A percentile compares a stretch with the other conserved stretches of the same genome.
These are phyloP conservation scores for Erysimum pusillum DNA, from an alignment of 441 rosid species.

Conservation along the genomic window DNA sequence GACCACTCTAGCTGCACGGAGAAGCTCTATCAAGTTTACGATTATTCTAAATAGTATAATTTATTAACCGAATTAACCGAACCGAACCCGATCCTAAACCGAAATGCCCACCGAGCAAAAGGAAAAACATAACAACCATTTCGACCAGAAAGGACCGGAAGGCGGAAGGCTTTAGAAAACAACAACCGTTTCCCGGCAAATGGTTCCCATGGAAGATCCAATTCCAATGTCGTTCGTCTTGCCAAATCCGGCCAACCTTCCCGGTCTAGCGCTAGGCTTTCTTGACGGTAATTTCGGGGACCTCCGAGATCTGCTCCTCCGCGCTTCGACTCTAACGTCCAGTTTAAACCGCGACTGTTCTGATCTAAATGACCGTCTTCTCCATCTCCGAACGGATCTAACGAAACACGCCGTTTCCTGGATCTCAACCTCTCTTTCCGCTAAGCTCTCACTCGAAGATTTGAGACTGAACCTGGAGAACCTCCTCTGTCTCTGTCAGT, in stretches of 20 bases:
- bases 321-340: conserved; percentile 52
- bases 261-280: conserved; percentile 42
- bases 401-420: conserved; percentile 66
- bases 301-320: conserved; percentile 54
- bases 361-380: conserved; percentile 52
- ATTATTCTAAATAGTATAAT: too few species aligned
- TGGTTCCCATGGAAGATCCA: conserved; percentile 42
- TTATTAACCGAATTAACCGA: too few species aligned
- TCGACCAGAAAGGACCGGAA: background rate
- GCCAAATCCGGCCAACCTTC: conserved; percentile 50
- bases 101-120: too few species aligned
- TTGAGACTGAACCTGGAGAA: conserved; percentile 54
- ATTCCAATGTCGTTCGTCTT: conserved; percentile 44
- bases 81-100: too few species aligned
- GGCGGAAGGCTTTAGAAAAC: background rate
- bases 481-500: conserved; percentile 55
- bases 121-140: background rate
- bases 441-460: conserved; percentile 58
- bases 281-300: conserved; percentile 58
- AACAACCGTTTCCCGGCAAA: conserved; percentile 38
- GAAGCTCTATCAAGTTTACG: conserved; percentile 12
- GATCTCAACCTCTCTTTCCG: conserved; percentile 68
- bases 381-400: conserved; percentile 52
- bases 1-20: conserved; percentile 19
- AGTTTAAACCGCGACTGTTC: conserved; percentile 48